Conservation (phyloP, 345 rosid genomes). For the Brassica incana region DNA sequence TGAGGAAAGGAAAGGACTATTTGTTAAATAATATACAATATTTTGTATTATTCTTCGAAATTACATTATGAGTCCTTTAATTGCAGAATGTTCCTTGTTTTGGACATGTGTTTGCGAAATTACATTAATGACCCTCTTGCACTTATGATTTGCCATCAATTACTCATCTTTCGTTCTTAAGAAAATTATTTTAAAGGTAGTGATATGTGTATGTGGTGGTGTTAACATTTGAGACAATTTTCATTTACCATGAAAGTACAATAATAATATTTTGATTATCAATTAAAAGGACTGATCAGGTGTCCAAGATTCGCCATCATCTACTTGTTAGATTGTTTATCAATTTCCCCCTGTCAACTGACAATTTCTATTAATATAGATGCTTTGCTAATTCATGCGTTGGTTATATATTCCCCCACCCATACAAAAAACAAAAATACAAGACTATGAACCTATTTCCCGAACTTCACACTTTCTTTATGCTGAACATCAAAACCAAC, state of each 20-base stretch:
- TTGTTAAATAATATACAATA: slow-evolving; percentile 16
- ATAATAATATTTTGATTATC: neutral
- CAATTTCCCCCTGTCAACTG: neutral
- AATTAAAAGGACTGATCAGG: neutral
- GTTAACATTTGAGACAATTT: too few relatives aligned
- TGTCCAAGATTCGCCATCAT: neutral
- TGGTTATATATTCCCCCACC: too few relatives aligned
- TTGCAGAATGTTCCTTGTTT: neutral
- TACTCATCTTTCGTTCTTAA: neutral
- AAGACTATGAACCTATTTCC: too few relatives aligned
- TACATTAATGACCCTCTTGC: neutral
- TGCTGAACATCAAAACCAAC: neutral
- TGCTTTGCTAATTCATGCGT: slow-evolving; percentile 5
- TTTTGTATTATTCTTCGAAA: neutral
- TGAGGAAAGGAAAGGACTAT: slow-evolving; percentile 17
- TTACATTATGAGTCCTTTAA: neutral
- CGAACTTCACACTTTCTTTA: neutral
- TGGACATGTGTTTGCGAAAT: neutral
- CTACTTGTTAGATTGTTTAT: slow-evolving; percentile 20
- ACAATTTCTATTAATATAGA: neutral
- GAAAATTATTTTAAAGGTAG: too few relatives aligned
- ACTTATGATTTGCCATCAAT: neutral
- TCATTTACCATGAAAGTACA: too few relatives aligned
- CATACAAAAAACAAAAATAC: too few relatives aligned
- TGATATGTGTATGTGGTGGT: too few relatives aligned